A percentile compares a stretch with the other conserved stretches of the same genome.
Conservation (phyloP, 805 yeast species). For the Candida ponderosae region DNA sequence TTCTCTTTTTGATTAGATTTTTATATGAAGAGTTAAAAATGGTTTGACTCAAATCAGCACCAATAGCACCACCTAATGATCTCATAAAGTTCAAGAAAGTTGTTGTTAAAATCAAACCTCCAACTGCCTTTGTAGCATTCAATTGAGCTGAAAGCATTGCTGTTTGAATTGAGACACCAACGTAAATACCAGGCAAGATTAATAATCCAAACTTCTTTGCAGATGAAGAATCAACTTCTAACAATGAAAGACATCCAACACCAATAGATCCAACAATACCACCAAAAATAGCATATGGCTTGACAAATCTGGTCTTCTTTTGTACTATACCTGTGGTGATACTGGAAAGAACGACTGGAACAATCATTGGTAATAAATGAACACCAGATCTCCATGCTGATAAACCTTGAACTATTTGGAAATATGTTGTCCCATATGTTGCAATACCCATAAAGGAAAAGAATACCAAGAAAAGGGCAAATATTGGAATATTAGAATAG, state of each 20-base stretch:
- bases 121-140: constrained; percentile 42
- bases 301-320: constrained; percentile 29
- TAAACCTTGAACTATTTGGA: constrained; percentile 31
- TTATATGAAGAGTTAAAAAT: constrained; percentile 26
- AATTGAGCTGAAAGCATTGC: constrained; percentile 37
- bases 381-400: constrained; percentile 38
- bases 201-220: constrained; percentile 35
- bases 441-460: constrained; percentile 3
- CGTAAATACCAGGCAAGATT: constrained; percentile 37
- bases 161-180: constrained; percentile 42
- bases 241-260: constrained; percentile 34
- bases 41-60: constrained; percentile 34
- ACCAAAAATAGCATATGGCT: constrained; percentile 30
- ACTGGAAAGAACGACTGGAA: constrained; percentile 24
- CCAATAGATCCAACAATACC: constrained; percentile 33
- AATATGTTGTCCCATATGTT: constrained; percentile 29
- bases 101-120: constrained; percentile 41
- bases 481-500: not conserved
- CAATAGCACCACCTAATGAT: constrained; percentile 37
- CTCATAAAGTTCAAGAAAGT: constrained; percentile 36
- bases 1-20: not conserved
- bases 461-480: constrained; percentile 1
- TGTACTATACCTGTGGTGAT: constrained; percentile 27
- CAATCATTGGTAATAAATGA: constrained; percentile 32
- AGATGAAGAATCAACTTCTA: constrained; percentile 28